These are phyloP conservation scores for Xylaria hypoxylon DNA, from an alignment of 2,329 filamentous ascomycete species.

Conservation along the genomic window DNA sequence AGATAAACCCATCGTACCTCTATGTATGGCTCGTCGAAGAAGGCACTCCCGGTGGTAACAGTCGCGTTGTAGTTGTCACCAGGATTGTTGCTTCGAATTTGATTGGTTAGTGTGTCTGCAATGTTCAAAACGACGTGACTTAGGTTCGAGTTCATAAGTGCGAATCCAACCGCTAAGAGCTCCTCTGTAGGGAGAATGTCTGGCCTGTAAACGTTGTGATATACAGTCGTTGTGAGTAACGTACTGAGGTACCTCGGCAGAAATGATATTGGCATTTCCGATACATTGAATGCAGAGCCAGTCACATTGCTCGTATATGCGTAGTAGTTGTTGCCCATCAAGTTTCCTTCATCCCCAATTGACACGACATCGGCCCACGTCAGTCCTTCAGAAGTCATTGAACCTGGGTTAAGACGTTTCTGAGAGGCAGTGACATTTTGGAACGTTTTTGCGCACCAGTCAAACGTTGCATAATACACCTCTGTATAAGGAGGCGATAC, in stretches of 20 bases:
- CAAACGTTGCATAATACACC: slow-evolving; percentile 28
- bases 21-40: slow-evolving; percentile 40
- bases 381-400: slow-evolving; percentile 12
- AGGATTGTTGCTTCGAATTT: slow-evolving; percentile 31
- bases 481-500: slow-evolving; percentile 17
- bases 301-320: slow-evolving; percentile 23
- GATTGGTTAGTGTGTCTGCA: slow-evolving; percentile 33
- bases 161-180: slow-evolving; percentile 10
- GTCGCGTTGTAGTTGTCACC: slow-evolving; percentile 40
- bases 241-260: slow-evolving; percentile 24
- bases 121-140: slow-evolving; percentile 27
- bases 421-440: slow-evolving; percentile 29
- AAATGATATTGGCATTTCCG: background rate
- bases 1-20: slow-evolving; percentile 39
- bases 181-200: background rate
- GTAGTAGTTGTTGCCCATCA: slow-evolving; percentile 13
- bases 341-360: slow-evolving; percentile 3
- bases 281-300: slow-evolving; percentile 27
- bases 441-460: slow-evolving; percentile 35
- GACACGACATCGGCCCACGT: background rate
- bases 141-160: slow-evolving; percentile 31
- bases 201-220: slow-evolving; percentile 18
- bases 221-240: slow-evolving; percentile 22
- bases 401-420: slow-evolving; percentile 6
- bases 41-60: slow-evolving; percentile 19